Evolutionary conservation across 2,329 filamentous ascomycete genomes (phyloP), one percentile per base, ranked within the genome.

Genomic region (Aspergillus viridinutans): DNA sequence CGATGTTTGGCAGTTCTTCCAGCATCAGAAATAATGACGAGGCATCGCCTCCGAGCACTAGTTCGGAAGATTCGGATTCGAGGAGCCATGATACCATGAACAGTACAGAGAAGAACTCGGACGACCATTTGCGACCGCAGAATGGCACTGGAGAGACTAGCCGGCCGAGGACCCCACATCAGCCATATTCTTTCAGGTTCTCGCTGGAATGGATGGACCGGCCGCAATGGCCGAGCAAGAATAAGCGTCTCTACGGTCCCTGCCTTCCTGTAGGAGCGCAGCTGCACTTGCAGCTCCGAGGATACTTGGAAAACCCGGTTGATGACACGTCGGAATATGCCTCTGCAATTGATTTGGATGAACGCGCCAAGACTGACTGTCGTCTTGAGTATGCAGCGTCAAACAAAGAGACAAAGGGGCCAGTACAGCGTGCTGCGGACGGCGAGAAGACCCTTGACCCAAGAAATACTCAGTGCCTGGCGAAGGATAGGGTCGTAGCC

Each of bases 171-270:
- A 72, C 68, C n/a, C 72, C 71, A 49, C 82, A 84, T 61, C 82
- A 83, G 56, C 78, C 76, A 43, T 85, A 82, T 62, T 84, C 79
- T 60, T 89, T 89, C 76, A 86, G 84, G 58, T 89, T 89, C 68
- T 87, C 85, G 1, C 75, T 89, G n/a, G 86, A 89, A 68, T 86
- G 81, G 79, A 78, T 82, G 50, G 82, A 84, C 56, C 80, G 81
- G 65, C 72, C 81, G 68, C 69, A 79, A 64, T 71, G 75, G 69
- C 58, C 81, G 64, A 70, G 76, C 70, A 71, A 81, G 72, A 71
- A 84, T 78, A 75, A 76, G 71, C 79, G 80, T 4, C 75, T 87
- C 6, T 76, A 77, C 52, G 78, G 81, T 8, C 85, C 85, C 1
- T 78, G 79, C 43, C 77, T 87, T 12, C 85, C 85, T 0, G 71